phyloP scores from a whole-genome alignment of 1,284 basidiomycete genomes.

The Melanopsichium pennsylvanicum region DNA sequence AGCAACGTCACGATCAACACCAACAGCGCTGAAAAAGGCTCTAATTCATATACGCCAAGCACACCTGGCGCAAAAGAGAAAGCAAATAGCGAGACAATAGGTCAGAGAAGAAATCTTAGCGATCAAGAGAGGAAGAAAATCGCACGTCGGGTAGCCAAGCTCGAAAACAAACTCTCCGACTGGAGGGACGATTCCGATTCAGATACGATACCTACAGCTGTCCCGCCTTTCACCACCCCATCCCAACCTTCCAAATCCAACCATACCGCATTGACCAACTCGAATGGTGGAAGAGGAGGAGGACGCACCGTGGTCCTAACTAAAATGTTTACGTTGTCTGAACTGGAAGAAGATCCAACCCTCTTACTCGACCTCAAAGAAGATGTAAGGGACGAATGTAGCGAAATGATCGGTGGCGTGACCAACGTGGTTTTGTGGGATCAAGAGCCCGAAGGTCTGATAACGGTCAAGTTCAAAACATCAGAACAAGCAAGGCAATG shows the following conservation, averaged over 20 bases:
- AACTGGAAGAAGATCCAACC: constrained; percentile 85
- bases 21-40: too few species aligned
- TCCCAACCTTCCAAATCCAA: background rate
- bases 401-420: constrained; percentile 82
- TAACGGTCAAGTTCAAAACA: constrained; percentile 95
- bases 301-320: constrained; percentile 48
- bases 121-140: constrained; percentile 48
- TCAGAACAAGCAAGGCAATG: constrained; percentile 86
- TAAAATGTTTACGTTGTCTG: constrained; percentile 89
- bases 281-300: too few species aligned
- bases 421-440: constrained; percentile 97
- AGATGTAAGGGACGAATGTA: constrained; percentile 93
- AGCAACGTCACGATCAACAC: too few species aligned
- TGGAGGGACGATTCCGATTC: constrained; percentile 57
- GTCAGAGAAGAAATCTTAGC: constrained; percentile 16
- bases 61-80: background rate
- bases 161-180: constrained; percentile 59
- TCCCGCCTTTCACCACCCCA: constrained; percentile 1
- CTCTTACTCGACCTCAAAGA: constrained; percentile 91
- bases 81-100: background rate
- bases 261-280: too few species aligned
- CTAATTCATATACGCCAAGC: too few species aligned
- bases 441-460: constrained; percentile 90
- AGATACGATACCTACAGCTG: background rate
- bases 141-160: constrained; percentile 44